Percentiles rank a stretch among this genome's conserved stretches.
These are phyloP conservation scores for Lunularia cruciata DNA, from an alignment of 225 moss, liverwort and hornwort genomes.

Conservation along the genomic window DNA sequence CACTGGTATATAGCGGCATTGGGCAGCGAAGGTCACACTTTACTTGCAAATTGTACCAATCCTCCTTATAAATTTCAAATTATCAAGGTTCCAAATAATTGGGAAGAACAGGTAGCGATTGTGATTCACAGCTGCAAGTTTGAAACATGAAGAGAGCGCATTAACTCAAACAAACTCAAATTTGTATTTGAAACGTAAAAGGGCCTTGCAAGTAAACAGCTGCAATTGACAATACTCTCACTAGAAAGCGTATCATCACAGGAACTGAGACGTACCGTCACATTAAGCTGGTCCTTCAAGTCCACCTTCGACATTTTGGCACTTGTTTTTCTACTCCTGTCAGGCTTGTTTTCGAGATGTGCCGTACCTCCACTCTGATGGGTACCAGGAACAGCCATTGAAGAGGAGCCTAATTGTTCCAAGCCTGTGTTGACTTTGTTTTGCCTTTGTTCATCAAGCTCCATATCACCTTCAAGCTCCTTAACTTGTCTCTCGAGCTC, in stretches of 20 bases:
- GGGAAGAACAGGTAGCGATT: no score
- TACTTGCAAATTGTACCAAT: no score
- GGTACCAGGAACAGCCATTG: neutral
- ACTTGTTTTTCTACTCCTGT: conserved; percentile 2
- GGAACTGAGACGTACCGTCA: conserved; percentile 22
- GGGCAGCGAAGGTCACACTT: no score
- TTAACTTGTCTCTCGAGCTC: conserved; percentile 30
- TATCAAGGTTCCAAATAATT: no score
- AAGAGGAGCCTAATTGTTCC: conserved; percentile 4
- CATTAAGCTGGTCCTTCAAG: conserved; percentile 8
- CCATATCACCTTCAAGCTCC: conserved; percentile 24
- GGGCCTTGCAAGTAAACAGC: no score
- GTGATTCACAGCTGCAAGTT: no score
- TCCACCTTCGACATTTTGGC: neutral
- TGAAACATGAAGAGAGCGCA: no score
- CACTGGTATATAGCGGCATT: no score
- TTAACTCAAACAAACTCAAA: no score
- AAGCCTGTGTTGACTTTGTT: conserved; percentile 8
- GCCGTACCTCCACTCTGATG: neutral
- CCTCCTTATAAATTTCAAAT: no score
- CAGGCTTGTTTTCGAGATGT: neutral
- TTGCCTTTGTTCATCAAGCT: conserved; percentile 11
- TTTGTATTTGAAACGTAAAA: no score
- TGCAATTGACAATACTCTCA: no score
- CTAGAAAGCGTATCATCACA: neutral